Conservation (phyloP, 2,329 filamentous ascomycete species). For the Exophiala sideris region DNA sequence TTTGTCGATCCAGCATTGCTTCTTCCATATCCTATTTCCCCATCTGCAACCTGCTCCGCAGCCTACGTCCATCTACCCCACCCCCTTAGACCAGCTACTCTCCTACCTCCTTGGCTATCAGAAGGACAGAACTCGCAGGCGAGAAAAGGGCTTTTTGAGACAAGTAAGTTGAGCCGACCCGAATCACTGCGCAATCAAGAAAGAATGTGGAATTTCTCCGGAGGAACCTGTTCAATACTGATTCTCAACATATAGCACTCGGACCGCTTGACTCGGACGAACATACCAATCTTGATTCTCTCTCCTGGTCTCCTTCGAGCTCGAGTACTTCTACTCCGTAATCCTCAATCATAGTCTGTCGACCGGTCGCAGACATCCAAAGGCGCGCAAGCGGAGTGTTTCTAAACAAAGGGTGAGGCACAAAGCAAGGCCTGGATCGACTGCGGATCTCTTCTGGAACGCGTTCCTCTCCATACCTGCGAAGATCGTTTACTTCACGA, state of each 20-base stretch:
- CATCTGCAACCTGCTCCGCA: slow-evolving; percentile 6
- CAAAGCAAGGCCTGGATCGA: not conserved
- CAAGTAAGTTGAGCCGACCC: slow-evolving; percentile 4
- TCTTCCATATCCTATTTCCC: slow-evolving; percentile 1
- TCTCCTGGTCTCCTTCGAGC: not conserved
- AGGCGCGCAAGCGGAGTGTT: not conserved
- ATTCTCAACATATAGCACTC: not conserved
- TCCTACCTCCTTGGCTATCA: slow-evolving; percentile 3
- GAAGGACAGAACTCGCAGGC: slow-evolving; percentile 4
- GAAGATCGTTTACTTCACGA: not conserved
- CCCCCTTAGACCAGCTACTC: not conserved
- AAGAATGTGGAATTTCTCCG: slow-evolving; percentile 10
- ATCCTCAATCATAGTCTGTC: not conserved
- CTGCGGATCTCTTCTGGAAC: not conserved
- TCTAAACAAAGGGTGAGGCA: not conserved
- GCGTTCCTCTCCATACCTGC: not conserved
- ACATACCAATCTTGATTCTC: not conserved
- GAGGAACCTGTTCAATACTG: not conserved
- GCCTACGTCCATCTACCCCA: slow-evolving; percentile 10
- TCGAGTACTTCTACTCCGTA: not conserved
- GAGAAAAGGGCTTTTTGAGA: not conserved
- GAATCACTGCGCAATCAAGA: slow-evolving; percentile 7
- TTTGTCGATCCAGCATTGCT: not conserved
- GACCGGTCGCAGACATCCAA: no score
- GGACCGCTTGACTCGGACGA: not conserved